These are phyloP conservation scores for Hansenula lynferdii DNA, from an alignment of 1,139 yeast genomes.

Conservation along the genomic window DNA sequence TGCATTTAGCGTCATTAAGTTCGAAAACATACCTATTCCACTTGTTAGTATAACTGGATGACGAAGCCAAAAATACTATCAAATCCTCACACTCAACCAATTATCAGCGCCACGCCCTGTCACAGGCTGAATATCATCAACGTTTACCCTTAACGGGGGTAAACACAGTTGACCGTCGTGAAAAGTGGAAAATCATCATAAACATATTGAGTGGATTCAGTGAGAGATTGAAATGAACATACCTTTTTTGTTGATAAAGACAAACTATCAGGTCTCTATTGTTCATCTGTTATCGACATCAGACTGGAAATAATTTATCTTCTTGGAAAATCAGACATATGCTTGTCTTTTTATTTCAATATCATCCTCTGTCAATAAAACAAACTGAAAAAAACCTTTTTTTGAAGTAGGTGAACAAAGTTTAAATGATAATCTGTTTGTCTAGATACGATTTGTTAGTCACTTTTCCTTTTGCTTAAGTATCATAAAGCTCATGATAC, in stretches of 20 bases:
- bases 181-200: slow-evolving; percentile 91
- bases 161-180: slow-evolving; percentile 99
- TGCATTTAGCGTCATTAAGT: too few species aligned
- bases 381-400: slow-evolving; percentile 23
- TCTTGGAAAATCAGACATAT: slow-evolving; percentile 88
- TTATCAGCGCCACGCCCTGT: slow-evolving; percentile 96
- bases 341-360: slow-evolving; percentile 82
- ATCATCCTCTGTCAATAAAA: slow-evolving; percentile 57
- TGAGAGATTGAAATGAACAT: not conserved
- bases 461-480: too few species aligned
- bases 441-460: too few species aligned
- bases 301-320: slow-evolving; percentile 65
- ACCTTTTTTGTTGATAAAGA: not conserved
- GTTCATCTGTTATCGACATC: slow-evolving; percentile 33
- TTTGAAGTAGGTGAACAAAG: too few species aligned
- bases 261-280: not conserved
- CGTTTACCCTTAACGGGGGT: slow-evolving; percentile 70
- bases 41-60: slow-evolving; percentile 3
- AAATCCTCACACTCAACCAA: slow-evolving; percentile 6
- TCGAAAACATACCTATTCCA: slow-evolving; percentile 5
- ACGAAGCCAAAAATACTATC: too few species aligned
- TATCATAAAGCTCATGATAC: not conserved
- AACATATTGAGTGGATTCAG: slow-evolving; percentile 40
- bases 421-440: too few species aligned
- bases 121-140: slow-evolving; percentile 98